Evolutionary conservation across 1,284 basidiomycete genomes (phyloP).

Genomic region (Apiotrichum laibachii): DNA sequence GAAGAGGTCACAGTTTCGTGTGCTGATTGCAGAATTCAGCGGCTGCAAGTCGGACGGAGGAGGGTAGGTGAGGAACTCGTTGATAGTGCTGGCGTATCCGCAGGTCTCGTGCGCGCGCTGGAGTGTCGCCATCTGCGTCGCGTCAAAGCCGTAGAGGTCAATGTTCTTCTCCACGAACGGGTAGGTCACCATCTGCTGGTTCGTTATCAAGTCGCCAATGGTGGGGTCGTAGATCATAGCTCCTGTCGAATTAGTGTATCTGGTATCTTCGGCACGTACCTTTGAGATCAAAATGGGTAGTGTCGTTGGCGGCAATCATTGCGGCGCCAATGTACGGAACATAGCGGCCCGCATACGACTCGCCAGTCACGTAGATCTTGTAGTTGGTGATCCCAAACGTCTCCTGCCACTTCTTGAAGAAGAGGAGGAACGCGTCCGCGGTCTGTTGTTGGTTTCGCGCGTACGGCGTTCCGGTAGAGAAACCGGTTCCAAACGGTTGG

Average conservation of each 20-base stretch:
- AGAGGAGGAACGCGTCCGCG: constrained; percentile 39
- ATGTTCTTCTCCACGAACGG: constrained; percentile 14
- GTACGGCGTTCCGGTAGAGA: constrained; percentile 68
- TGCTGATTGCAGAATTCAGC: constrained; percentile 28
- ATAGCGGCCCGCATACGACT: constrained; percentile 50
- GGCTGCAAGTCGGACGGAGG: constrained; percentile 54
- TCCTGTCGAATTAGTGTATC: no score
- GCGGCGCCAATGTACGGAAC: constrained; percentile 49
- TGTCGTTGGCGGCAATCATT: constrained; percentile 28
- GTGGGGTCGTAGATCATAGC: constrained; percentile 33
- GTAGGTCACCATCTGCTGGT: constrained; percentile 62
- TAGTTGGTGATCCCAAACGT: constrained; percentile 25
- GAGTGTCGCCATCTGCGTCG: constrained; percentile 62
- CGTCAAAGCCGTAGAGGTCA: constrained; percentile 29
- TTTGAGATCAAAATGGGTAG: constrained; percentile 22
- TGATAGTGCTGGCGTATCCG: constrained; percentile 63
- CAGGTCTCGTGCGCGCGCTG: constrained; percentile 59
- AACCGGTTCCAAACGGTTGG: constrained; percentile 79
- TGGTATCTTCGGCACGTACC: no score
- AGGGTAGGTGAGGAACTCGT: constrained; percentile 62
- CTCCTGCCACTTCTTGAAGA: constrained; percentile 24
- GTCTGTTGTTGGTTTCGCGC: constrained; percentile 52
- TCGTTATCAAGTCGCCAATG: constrained; percentile 55
- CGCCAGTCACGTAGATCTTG: constrained; percentile 38
- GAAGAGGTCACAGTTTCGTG: constrained; percentile 64